Evolutionary conservation across 2,329 filamentous ascomycete genomes (phyloP).

Genomic region (Colletotrichum scovillei): DNA sequence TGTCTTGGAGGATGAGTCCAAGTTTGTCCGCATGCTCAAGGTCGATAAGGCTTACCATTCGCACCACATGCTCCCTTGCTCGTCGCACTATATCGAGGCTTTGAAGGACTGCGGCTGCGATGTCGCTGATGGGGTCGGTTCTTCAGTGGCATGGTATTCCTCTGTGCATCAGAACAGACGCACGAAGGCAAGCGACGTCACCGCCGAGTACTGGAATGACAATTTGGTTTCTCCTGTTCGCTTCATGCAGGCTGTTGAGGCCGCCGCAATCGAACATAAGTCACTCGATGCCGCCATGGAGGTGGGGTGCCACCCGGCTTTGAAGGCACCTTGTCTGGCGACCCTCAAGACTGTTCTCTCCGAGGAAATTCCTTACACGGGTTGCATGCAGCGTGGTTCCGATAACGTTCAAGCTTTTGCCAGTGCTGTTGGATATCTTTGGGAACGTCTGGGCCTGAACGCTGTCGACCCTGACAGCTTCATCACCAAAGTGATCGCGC

Average conservation of each 20-base stretch:
- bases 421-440: not conserved
- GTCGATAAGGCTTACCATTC: slow-evolving; percentile 44
- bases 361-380: slow-evolving; percentile 39
- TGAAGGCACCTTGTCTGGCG: slow-evolving; percentile 48
- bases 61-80: not conserved
- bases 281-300: slow-evolving; percentile 40
- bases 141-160: not conserved
- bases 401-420: slow-evolving; percentile 37
- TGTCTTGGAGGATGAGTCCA: slow-evolving; percentile 37
- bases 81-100: not conserved
- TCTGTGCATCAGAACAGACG: not conserved
- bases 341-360: slow-evolving; percentile 19
- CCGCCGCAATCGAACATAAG: slow-evolving; percentile 22
- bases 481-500: slow-evolving; percentile 1
- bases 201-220: not conserved
- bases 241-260: slow-evolving; percentile 37
- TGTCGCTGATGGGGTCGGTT: not conserved
- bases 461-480: not conserved
- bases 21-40: slow-evolving; percentile 43
- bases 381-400: slow-evolving; percentile 36
- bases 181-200: not conserved
- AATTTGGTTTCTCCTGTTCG: slow-evolving; percentile 5
- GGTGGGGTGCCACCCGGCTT: slow-evolving; percentile 50
- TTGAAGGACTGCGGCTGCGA: not conserved
- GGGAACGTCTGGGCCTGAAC: not conserved